Evolutionary conservation across 2,329 filamentous ascomycete species (phyloP), one percentile per base, ranked within the genome.

Genomic region (Nemania sp.): DNA sequence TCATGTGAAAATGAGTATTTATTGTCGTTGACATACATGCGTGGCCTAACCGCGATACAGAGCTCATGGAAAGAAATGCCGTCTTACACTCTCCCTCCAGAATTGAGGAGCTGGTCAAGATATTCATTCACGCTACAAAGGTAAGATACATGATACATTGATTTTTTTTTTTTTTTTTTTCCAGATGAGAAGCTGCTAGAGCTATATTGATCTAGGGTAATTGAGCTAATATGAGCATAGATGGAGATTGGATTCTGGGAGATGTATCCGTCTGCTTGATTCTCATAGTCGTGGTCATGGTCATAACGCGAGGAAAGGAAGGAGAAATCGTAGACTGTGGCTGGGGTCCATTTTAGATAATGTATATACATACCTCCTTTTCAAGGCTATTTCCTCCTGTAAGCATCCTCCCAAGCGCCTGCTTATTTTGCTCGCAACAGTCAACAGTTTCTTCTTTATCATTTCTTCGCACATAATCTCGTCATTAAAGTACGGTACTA

Each of bases 101-200:
- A 51, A 87, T 98, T 66, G 93, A 97, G 73, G 92, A 97, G 77
- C 82, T 98, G 57, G 89, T 95, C 53, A 85, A 88, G 71, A 93
- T 98, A 58, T 98, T 98, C 76, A 88, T 94, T 54, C 91, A 94
- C 73, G 93, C 92, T n/a, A 97, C 93, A 18, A 92, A 90, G 84
- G 92, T 93, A 79, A 80, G 86, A 77, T 5, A 45, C 10, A 45
- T 45, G 6, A n/a, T 6, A 45, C 8, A n/a, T n/a, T n/a, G n/a
- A n/a, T n/a, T n/a, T n/a, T n/a, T n/a, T n/a, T n/a, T n/a, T n/a
- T n/a, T n/a, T n/a, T n/a, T n/a, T n/a, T n/a, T n/a, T n/a, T n/a
- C n/a, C n/a, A n/a, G n/a, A n/a, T n/a, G n/a, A n/a, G n/a, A n/a
- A n/a, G n/a, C n/a, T n/a, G n/a, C n/a, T 20, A 45, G 6, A 18